Conservation (phyloP, 2,329 filamentous ascomycete species). For the Gyromitra esculenta region DNA sequence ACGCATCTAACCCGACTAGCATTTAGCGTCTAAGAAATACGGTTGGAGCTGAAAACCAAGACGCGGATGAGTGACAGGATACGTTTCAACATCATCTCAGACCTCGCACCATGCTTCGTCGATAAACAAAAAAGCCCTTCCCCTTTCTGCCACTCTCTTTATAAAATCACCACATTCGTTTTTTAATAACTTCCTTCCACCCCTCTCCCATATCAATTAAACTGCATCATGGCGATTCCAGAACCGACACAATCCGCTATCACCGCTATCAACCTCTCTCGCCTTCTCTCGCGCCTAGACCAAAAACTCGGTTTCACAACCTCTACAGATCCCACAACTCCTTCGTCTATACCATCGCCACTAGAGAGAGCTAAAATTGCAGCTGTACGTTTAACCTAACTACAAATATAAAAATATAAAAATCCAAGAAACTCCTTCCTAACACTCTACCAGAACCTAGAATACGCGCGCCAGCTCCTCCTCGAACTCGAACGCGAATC, state of each 20-base stretch:
- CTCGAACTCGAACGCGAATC: constrained; percentile 40
- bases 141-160: not conserved
- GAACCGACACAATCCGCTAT: not conserved
- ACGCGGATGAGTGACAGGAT: not conserved
- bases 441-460: constrained; percentile 39
- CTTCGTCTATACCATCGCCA: constrained; percentile 62
- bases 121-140: not conserved
- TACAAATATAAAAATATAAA: not conserved
- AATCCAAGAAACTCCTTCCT: not conserved
- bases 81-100: constrained; percentile 4
- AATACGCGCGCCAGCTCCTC: constrained; percentile 51
- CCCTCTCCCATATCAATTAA: not conserved
- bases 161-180: not conserved
- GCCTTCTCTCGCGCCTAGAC: constrained; percentile 58
- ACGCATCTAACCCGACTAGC: not conserved
- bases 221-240: not conserved
- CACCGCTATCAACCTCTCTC: constrained; percentile 12
- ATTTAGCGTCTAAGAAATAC: not conserved
- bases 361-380: constrained; percentile 2
- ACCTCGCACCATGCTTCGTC: not conserved
- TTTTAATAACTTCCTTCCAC: not conserved
- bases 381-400: not conserved
- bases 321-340: constrained; percentile 45
- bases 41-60: not conserved
- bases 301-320: constrained; percentile 58